Conservation (phyloP, 179 eudicot genomes). For the Carnegiea gigantea region DNA sequence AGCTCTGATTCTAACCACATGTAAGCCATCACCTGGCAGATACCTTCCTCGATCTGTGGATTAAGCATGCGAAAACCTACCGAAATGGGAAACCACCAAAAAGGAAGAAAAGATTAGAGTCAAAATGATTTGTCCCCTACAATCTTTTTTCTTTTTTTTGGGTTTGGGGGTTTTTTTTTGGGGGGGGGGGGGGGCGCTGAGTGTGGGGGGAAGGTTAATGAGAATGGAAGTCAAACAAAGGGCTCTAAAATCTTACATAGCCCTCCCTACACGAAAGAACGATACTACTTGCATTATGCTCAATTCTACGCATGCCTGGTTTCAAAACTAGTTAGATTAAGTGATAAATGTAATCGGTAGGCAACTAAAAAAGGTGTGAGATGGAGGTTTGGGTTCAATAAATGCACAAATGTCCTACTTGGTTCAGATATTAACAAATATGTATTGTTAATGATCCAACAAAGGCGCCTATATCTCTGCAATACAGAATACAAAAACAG, state of each 20-base stretch:
- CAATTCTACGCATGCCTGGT: too few relatives aligned
- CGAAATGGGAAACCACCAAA: neutral
- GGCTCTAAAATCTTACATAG: neutral
- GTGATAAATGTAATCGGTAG: too few relatives aligned
- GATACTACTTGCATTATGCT: too few relatives aligned
- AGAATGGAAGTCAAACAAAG: neutral
- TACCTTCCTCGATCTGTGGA: constrained; percentile 88
- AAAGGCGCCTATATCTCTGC: too few relatives aligned
- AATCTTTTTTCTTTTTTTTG: neutral
- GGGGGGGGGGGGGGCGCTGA: neutral
- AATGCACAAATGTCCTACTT: too few relatives aligned
- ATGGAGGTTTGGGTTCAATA: too few relatives aligned
- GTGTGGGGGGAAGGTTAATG: neutral
- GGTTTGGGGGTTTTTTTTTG: neutral
- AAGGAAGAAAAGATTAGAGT: neutral
- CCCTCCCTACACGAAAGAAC: neutral
- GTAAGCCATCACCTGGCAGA: constrained; percentile 80
- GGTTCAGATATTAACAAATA: too few relatives aligned
- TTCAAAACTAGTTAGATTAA: too few relatives aligned
- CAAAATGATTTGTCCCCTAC: neutral
- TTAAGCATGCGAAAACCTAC: constrained; percentile 68
- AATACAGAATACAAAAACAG: neutral
- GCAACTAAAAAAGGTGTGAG: too few relatives aligned
- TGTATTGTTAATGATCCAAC: too few relatives aligned
- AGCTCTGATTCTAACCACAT: constrained; percentile 78